Evolutionary conservation across 345 rosid species (phyloP).

Genomic region (Cardiospermum halicacabum): DNA sequence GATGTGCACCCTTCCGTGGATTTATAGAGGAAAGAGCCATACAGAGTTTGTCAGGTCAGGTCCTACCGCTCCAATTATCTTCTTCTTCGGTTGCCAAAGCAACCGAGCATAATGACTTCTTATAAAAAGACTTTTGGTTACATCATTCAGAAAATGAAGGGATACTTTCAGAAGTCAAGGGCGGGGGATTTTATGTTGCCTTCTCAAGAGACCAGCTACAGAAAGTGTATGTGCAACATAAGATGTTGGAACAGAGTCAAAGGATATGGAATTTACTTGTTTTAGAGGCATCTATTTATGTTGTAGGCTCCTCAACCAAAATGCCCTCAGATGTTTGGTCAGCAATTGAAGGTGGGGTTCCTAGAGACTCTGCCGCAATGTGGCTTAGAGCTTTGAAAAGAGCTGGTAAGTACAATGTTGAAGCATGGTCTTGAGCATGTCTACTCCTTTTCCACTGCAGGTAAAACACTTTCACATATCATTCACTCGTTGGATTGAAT

Average conservation of each 20-base stretch:
- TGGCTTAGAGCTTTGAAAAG: constrained; percentile 70
- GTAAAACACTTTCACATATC: neutral
- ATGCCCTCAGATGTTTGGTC: constrained; percentile 84
- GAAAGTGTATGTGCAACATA: constrained; percentile 89
- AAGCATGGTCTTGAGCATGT: constrained; percentile 81
- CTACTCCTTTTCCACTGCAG: neutral
- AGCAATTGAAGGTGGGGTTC: constrained; percentile 56
- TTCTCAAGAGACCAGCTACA: constrained; percentile 92
- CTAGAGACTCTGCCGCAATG: constrained; percentile 50
- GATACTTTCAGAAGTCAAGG: constrained; percentile 62
- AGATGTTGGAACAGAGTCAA: constrained; percentile 55
- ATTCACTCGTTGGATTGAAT: neutral
- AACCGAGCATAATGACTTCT: constrained; percentile 63
- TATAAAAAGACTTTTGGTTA: constrained; percentile 75
- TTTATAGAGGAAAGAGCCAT: constrained; percentile 73
- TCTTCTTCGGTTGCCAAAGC: constrained; percentile 93
- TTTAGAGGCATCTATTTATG: constrained; percentile 63
- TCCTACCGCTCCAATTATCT: constrained; percentile 54
- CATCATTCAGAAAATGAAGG: constrained; percentile 46
- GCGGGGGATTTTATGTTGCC: constrained; percentile 80
- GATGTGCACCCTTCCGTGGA: constrained; percentile 96
- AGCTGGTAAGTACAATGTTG: constrained; percentile 80
- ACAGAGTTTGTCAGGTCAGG: constrained; percentile 40
- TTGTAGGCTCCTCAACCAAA: constrained; percentile 92
- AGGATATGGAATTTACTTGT: constrained; percentile 58